A percentile compares a stretch with the other conserved stretches of the same genome.
These are phyloP conservation scores for Cordyceps cateniannulata DNA, from an alignment of 2,329 filamentous ascomycete species.

Conservation along the genomic window DNA sequence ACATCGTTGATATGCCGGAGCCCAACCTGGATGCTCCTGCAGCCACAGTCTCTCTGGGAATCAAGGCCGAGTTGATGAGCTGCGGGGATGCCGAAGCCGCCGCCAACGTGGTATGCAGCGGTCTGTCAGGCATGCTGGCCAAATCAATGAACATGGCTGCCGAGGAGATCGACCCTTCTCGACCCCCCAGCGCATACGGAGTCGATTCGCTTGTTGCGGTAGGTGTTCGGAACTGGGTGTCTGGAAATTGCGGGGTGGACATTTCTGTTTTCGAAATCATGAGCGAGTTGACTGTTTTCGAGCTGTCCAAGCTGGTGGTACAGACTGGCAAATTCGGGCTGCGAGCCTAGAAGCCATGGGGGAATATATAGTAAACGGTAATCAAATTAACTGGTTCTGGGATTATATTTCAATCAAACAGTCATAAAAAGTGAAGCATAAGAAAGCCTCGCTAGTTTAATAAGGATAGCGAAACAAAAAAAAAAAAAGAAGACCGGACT, in stretches of 20 bases:
- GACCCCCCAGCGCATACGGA: slow-evolving; percentile 39
- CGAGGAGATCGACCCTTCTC: slow-evolving; percentile 37
- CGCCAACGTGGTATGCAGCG: slow-evolving; percentile 27
- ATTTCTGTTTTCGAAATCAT: slow-evolving; percentile 43
- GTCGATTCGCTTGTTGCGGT: slow-evolving; percentile 48
- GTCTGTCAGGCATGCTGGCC: slow-evolving; percentile 35
- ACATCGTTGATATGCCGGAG: slow-evolving; percentile 38
- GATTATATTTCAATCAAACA: too few species aligned
- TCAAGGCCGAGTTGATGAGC: slow-evolving; percentile 28
- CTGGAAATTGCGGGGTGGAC: slow-evolving; percentile 35
- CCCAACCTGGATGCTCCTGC: slow-evolving; percentile 20
- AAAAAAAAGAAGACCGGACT: too few species aligned
- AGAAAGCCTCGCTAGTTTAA: too few species aligned
- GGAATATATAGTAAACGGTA: not conserved
- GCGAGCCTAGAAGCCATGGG: not conserved
- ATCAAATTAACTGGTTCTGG: not conserved
- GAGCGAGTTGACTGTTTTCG: slow-evolving; percentile 33
- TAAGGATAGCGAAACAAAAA: not conserved
- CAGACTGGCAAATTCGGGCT: slow-evolving; percentile 24
- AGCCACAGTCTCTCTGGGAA: slow-evolving; percentile 17
- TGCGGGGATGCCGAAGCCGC: slow-evolving; percentile 24
- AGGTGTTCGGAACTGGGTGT: slow-evolving; percentile 46
- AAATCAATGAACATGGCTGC: slow-evolving; percentile 39
- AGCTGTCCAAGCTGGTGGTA: slow-evolving; percentile 31
- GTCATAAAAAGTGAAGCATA: not conserved